Base-by-base conservation (phyloP, 176 grass and related monocot species). In the Eragrostis curvula region DNA sequence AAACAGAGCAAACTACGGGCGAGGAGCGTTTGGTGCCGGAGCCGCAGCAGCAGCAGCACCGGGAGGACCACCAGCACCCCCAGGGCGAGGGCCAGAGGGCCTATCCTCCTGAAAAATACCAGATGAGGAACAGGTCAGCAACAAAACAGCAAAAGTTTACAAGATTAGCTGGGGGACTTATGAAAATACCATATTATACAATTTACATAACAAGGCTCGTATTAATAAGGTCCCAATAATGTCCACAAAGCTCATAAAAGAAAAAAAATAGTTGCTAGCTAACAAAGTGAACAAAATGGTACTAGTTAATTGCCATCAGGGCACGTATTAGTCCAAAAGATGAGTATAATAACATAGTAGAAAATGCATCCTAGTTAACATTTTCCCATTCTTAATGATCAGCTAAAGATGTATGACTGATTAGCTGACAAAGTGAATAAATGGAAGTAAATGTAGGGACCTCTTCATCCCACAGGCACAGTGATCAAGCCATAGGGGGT, bases 341-440 rank as follows among this genome's bases (percentile, higher is more conserved):
- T 24, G 48, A 15, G 23, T 32, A 58, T 4, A 74, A 58, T 4
- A 74, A 12, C 17, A 13, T 71, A 52, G 51, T 25, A 79, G 9
- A 12, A 77, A 77, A 63, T 40, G 12, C 20, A 18, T 36, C 18
- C 0, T 41, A 7, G 0, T 2, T 25, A 44, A 18, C 40, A 61
- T 68, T 49, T 71, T 71, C 29, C 83, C 70, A 77, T 85, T 78
- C 15, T 46, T 80, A 89, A 90, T 91, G 86, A 88, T 85, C 85
- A 82, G 64, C 89, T 77, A 91, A 81, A 73, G 47, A 24, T 64
- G 6, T 10, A 29, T 0, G 9, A 0, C 23, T 66, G 32, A 43
- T 58, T 81, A 90, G 84, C 80, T 55, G 79, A 90, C 80, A 93
- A 89, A 93, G 84, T 93, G 70, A 86, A 77, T 40, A 74, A 65